Conservation (phyloP, 2,329 filamentous ascomycete species). For the Penicillium rolfsii region DNA sequence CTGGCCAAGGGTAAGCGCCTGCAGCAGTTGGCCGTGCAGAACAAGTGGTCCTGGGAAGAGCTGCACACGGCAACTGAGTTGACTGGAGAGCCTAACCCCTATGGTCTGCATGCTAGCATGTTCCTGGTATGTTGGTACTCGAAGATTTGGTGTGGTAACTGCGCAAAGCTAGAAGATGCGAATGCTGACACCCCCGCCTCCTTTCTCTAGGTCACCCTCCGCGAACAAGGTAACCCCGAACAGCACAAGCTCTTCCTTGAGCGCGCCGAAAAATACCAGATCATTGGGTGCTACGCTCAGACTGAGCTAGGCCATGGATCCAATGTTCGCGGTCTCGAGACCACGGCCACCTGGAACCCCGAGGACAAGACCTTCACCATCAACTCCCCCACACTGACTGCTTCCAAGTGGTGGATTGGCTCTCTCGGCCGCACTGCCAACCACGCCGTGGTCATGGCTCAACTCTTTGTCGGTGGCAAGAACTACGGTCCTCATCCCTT, state of each 20-base stretch:
- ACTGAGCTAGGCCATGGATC: constrained; percentile 79
- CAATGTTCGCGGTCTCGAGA: constrained; percentile 74
- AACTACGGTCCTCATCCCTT: constrained; percentile 76
- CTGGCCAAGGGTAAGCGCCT: constrained; percentile 72
- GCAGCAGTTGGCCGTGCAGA: constrained; percentile 65
- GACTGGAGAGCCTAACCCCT: constrained; percentile 73
- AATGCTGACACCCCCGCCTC: constrained; percentile 16
- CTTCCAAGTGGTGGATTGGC: constrained; percentile 85
- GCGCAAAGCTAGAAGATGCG: not conserved
- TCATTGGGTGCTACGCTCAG: constrained; percentile 79
- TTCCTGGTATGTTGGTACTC: constrained; percentile 57
- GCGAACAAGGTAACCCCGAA: constrained; percentile 71
- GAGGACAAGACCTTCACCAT: constrained; percentile 75
- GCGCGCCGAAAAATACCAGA: constrained; percentile 68
- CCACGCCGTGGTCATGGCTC: constrained; percentile 77
- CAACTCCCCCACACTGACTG: constrained; percentile 72
- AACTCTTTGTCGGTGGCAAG: constrained; percentile 70
- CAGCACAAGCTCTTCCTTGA: constrained; percentile 75
- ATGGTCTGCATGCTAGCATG: constrained; percentile 73
- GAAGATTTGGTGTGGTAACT: not conserved
- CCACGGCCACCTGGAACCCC: constrained; percentile 72
- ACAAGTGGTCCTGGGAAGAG: constrained; percentile 70
- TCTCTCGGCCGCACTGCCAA: constrained; percentile 76
- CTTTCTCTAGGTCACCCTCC: constrained; percentile 61
- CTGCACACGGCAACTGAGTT: constrained; percentile 67